Evolutionary conservation across 73 alveolate species (phyloP).

Genomic region (Tetrahymena thermophila): DNA sequence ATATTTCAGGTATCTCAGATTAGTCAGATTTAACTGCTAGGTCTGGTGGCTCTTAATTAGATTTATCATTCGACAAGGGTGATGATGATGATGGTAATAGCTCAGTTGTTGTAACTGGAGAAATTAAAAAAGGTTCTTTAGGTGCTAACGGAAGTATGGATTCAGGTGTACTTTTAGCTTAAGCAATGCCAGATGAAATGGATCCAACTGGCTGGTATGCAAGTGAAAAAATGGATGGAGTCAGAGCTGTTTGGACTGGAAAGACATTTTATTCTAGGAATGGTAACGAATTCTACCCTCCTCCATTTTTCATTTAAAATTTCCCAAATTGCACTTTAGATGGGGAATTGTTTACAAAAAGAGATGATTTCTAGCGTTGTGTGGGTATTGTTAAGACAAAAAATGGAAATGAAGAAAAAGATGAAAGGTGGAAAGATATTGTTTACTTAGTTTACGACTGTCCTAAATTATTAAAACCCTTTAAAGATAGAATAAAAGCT

Average conservation of each 20-base stretch:
- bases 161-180: slow-evolving; percentile 47
- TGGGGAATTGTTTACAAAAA: slow-evolving; percentile 73
- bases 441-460: slow-evolving; percentile 72
- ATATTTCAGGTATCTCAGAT: neutral
- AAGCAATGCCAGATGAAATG: slow-evolving; percentile 46
- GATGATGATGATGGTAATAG: neutral
- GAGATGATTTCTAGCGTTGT: slow-evolving; percentile 56
- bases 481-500: slow-evolving; percentile 44
- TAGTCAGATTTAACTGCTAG: neutral
- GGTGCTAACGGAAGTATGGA: slow-evolving; percentile 4
- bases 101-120: neutral
- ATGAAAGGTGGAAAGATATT: slow-evolving; percentile 65
- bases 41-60: neutral
- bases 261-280: slow-evolving; percentile 52
- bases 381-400: slow-evolving; percentile 59
- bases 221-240: slow-evolving; percentile 81
- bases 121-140: neutral
- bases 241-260: slow-evolving; percentile 70
- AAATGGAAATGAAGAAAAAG: slow-evolving; percentile 46
- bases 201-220: slow-evolving; percentile 68
- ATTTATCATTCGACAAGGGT: neutral
- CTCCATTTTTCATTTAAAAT: slow-evolving; percentile 51
- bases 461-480: slow-evolving; percentile 51
- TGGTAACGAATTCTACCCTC: slow-evolving; percentile 61
- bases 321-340: slow-evolving; percentile 66